Evolutionary conservation across 768 basidiomycete genomes (phyloP), one percentile per base, ranked within the genome.

Genomic region (Psilocybe cubensis): DNA sequence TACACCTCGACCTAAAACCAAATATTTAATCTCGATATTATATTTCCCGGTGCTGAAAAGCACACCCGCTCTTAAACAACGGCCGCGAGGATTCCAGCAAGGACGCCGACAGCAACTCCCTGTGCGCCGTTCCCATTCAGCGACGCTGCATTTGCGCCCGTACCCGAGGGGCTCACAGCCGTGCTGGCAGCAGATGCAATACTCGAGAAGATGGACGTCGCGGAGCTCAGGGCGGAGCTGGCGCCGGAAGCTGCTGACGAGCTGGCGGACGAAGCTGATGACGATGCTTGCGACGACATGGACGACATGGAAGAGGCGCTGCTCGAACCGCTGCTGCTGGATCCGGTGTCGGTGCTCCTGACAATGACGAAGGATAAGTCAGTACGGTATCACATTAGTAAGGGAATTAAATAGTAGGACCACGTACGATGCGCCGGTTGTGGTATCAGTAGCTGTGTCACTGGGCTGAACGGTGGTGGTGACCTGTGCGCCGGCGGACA

Each of bases 1-100:
- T n/a, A n/a, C n/a, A n/a, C n/a, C n/a, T n/a, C n/a, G n/a, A n/a
- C n/a, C n/a, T n/a, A n/a, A n/a, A n/a, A n/a, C n/a, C n/a, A n/a
- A n/a, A n/a, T n/a, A n/a, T n/a, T n/a, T n/a, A n/a, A n/a, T n/a
- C n/a, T n/a, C n/a, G n/a, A n/a, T n/a, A n/a, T n/a, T n/a, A n/a
- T n/a, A n/a, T n/a, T n/a, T n/a, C n/a, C n/a, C n/a, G n/a, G n/a
- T n/a, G n/a, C n/a, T n/a, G n/a, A n/a, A n/a, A n/a, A n/a, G n/a
- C n/a, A n/a, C n/a, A n/a, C n/a, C n/a, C n/a, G n/a, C n/a, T n/a
- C n/a, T 43, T 57, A 57, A 51, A 45, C 48, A n/a, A 57, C 29
- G 25, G 56, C 56, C 2, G 56, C 56, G 3, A 57, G 40, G 10
- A 57, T 51, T 17, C 42, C 56, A 10, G 56, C 56, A n/a, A 51